phyloP scores from a whole-genome alignment of 495 filamentous ascomycete genomes.

The Chaetomium cochliodes region DNA sequence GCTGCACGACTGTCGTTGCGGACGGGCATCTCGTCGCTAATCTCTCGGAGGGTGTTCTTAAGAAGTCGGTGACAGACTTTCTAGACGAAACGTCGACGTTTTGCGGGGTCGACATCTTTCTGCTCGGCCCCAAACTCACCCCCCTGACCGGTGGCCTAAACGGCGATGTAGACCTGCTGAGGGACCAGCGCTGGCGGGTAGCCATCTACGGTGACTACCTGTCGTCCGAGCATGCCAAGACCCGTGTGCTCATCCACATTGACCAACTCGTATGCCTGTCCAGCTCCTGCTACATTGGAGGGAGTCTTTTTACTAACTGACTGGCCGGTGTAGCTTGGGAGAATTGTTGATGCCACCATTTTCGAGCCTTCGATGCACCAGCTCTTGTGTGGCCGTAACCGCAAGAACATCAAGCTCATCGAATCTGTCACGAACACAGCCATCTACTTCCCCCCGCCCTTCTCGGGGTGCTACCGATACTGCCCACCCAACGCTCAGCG shows the following conservation, averaged over 20 bases:
- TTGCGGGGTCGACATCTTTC: constrained; percentile 94
- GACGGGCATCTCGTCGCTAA: constrained; percentile 85
- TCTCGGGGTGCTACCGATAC: constrained; percentile 85
- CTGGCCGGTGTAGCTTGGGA: constrained; percentile 64
- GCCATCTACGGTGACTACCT: constrained; percentile 94
- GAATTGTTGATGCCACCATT: constrained; percentile 75
- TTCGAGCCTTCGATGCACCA: constrained; percentile 87
- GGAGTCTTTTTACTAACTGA: constrained; percentile 8
- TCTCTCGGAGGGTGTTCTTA: constrained; percentile 62
- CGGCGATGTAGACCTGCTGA: constrained; percentile 51
- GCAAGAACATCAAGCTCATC: constrained; percentile 96
- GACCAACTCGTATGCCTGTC: constrained; percentile 79
- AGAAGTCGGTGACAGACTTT: constrained; percentile 69
- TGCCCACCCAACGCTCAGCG: constrained; percentile 73
- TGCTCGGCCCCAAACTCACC: constrained; percentile 76
- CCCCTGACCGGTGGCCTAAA: constrained; percentile 62
- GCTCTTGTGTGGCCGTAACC: constrained; percentile 81
- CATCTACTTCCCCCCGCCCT: constrained; percentile 95
- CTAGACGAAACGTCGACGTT: constrained; percentile 77
- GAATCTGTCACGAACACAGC: constrained; percentile 91
- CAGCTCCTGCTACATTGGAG: constrained; percentile 13
- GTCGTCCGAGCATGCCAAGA: constrained; percentile 95
- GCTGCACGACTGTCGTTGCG: constrained; percentile 87
- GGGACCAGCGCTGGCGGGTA: constrained; percentile 80
- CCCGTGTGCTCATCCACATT: constrained; percentile 91